Base-by-base conservation (phyloP, 768 basidiomycete genomes). In the Panus rudis region DNA sequence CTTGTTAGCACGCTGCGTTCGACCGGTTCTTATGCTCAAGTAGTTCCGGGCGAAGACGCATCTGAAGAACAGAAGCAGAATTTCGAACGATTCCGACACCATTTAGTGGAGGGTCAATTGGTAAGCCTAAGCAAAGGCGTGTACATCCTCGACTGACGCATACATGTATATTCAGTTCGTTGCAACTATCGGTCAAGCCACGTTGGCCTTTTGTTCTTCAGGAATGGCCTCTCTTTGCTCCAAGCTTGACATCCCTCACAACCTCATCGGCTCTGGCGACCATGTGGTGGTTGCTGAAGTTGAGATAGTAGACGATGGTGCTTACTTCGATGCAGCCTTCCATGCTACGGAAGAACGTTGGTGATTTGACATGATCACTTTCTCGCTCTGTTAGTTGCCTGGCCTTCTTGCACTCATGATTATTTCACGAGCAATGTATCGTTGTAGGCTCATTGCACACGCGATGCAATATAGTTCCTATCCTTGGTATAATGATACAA, bases 151-250 rank as follows among this genome's bases (percentile, higher is more conserved):
- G 23, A 14, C 19, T 25, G 25, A n/a, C 22, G 26, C 16, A 37
- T n/a, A 22, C 14, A 17, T 16, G 12, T 37, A 10, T 23, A 4
- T 39, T 6, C 47, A 85, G 83, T 83, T 81, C 55, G 64, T 83
- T 23, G 69, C 72, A 6, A 68, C 76, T 50, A 68, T 69, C 19
- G 75, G 74, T 6, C 52, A 59, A 11, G 70, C 73, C 40, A 63
- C 78, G n/a, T 66, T 81, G 22, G 78, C 72, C 3, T 70, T 84
- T 48, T 81, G 75, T 46, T 73, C 78, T 7, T 75, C 79, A 4
- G 66, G 68, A 46, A 78, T 73, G 48, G 43, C 53, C 13, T 51
- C 63, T 16, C 58, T 79, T 13, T 59, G 64, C 16, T 70, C 76
- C 46, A 68, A 70, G 40, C 63, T 84, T 21, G 76, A 73, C 42